Evolutionary conservation across 331 rosid genomes (phyloP).

Genomic region (Dryas integrifolia): DNA sequence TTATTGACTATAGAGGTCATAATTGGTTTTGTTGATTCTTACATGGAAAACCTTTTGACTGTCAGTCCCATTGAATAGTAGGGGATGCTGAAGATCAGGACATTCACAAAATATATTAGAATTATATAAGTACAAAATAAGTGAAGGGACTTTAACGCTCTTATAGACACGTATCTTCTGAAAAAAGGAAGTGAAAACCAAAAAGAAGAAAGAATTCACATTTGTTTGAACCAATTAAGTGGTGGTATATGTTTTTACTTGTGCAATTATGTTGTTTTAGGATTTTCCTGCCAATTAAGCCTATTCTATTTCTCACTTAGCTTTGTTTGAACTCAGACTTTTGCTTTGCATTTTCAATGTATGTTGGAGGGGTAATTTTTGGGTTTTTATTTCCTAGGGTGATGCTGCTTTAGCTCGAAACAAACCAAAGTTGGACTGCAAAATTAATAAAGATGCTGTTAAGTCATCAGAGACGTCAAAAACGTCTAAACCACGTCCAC

Average conservation of each 20-base stretch:
- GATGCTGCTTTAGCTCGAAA: slow-evolving; percentile 6
- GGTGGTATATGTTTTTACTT: not conserved
- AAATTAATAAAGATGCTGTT: slow-evolving; percentile 9
- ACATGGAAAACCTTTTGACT: not conserved
- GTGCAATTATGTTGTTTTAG: not conserved
- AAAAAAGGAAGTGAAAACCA: not conserved
- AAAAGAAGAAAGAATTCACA: not conserved
- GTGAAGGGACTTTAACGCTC: not conserved
- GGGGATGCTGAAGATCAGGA: not conserved
- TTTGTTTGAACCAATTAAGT: not conserved
- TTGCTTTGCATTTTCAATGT: not conserved
- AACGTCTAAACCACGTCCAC: slow-evolving; percentile 15
- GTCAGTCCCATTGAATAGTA: not conserved
- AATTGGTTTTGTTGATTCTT: not conserved
- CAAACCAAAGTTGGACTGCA: slow-evolving; percentile 7
- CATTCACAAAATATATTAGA: not conserved
- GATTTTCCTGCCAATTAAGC: too few relatives aligned
- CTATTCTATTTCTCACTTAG: not conserved
- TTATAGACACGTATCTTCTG: not conserved
- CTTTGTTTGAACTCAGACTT: not conserved
- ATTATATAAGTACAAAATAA: not conserved
- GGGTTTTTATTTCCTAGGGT: slow-evolving; percentile 21
- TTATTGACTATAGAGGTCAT: not conserved
- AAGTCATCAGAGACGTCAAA: slow-evolving; percentile 15
- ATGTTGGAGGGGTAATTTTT: not conserved